phyloP scores from a whole-genome alignment of 768 basidiomycete genomes.

The Macrolepiota dolichaula region DNA sequence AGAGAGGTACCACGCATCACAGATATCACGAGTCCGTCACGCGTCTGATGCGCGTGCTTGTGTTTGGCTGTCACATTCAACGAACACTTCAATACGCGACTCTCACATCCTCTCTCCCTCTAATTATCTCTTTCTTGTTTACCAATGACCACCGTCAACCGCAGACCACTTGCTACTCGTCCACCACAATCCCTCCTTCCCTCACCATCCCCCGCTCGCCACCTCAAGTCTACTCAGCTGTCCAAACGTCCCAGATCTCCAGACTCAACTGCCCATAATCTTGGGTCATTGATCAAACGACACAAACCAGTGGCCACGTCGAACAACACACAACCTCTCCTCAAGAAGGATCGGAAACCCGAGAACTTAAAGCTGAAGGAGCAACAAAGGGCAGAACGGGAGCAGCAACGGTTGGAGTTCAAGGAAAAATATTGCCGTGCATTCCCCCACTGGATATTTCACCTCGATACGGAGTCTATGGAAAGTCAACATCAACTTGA shows the following conservation, averaged over 20 bases:
- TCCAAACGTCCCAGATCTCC: conserved; percentile 12
- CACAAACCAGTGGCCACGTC: conserved; percentile 1
- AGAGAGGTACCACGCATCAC: no score
- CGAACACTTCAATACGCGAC: background rate
- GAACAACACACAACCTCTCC: conserved; percentile 36
- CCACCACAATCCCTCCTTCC: conserved; percentile 26
- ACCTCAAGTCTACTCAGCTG: conserved; percentile 25
- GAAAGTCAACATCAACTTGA: conserved; percentile 37
- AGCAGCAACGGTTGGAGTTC: conserved; percentile 66
- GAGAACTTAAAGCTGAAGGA: conserved; percentile 20
- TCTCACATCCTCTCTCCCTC: background rate
- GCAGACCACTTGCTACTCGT: conserved; percentile 46
- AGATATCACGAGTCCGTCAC: conserved; percentile 3
- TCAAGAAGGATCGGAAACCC: conserved; percentile 1
- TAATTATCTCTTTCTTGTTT: conserved; percentile 20
- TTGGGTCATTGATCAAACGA: conserved; percentile 1
- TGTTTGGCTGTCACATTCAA: conserved; percentile 9
- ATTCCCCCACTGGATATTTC: conserved; percentile 83
- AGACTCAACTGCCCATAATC: conserved; percentile 3
- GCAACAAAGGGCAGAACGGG: conserved; percentile 42
- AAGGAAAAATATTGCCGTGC: conserved; percentile 79
- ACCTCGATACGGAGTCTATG: conserved; percentile 67
- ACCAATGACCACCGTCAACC: conserved; percentile 44
- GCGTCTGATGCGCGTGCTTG: conserved; percentile 10
- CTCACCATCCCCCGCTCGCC: conserved; percentile 30